Conservation (phyloP, 2,329 filamentous ascomycete genomes). For the Penicillium sp. region DNA sequence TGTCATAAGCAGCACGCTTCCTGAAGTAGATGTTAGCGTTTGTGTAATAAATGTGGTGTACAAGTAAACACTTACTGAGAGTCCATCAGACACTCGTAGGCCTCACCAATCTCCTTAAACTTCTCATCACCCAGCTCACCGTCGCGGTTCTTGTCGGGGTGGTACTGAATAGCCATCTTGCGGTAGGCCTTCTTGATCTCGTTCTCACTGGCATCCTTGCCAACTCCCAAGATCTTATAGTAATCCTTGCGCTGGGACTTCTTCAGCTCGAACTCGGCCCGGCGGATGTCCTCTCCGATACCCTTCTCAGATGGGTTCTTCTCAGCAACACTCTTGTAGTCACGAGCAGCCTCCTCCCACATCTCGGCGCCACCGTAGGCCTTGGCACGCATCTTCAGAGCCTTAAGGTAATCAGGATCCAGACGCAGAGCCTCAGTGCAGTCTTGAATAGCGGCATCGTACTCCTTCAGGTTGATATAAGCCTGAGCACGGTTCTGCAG, state of each 20-base stretch:
- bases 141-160: slow-evolving; percentile 92
- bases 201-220: slow-evolving; percentile 79
- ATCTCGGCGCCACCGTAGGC: slow-evolving; percentile 80
- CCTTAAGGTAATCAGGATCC: slow-evolving; percentile 84
- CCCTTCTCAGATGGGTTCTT: slow-evolving; percentile 77
- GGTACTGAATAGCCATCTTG: slow-evolving; percentile 88
- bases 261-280: slow-evolving; percentile 93
- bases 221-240: slow-evolving; percentile 91
- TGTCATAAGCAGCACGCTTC: slow-evolving; percentile 89
- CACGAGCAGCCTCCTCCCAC: slow-evolving; percentile 89
- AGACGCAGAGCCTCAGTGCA: slow-evolving; percentile 81
- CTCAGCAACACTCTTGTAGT: slow-evolving; percentile 85
- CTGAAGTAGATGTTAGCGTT: slow-evolving; percentile 43
- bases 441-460: slow-evolving; percentile 76
- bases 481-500: slow-evolving; percentile 91
- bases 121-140: slow-evolving; percentile 80
- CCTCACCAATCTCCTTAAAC: slow-evolving; percentile 98
- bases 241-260: slow-evolving; percentile 97
- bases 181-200: slow-evolving; percentile 97
- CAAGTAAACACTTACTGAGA: slow-evolving; percentile 67
- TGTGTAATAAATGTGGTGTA: no score
- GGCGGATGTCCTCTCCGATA: slow-evolving; percentile 80
- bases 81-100: slow-evolving; percentile 93
- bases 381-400: slow-evolving; percentile 90
- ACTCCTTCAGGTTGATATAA: slow-evolving; percentile 77